Conservation (phyloP, 345 rosid genomes). For the Arabis hirsuta region DNA sequence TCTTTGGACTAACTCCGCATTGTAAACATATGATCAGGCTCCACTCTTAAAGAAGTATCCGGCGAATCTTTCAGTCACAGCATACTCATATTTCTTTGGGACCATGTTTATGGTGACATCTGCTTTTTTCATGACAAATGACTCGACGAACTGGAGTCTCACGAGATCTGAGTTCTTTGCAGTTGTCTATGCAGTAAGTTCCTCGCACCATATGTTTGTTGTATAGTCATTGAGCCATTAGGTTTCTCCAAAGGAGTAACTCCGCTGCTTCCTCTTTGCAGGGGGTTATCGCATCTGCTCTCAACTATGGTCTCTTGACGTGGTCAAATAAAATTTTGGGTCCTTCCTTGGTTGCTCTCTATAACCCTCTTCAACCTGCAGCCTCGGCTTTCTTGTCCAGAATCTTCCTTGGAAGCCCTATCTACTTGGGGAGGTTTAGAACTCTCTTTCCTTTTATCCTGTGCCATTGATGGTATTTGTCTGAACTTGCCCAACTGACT, state of each 20-base stretch:
- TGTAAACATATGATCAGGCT: constrained; percentile 59
- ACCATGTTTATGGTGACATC: constrained; percentile 69
- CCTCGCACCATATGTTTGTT: constrained; percentile 21
- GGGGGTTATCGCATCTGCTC: constrained; percentile 91
- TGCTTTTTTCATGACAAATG: constrained; percentile 64
- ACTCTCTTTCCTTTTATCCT: constrained; percentile 16
- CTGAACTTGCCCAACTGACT: constrained; percentile 21
- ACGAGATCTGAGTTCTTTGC: constrained; percentile 80
- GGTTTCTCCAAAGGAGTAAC: constrained; percentile 9
- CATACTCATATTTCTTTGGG: constrained; percentile 87
- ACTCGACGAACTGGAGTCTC: constrained; percentile 81
- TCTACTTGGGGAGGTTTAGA: constrained; percentile 91
- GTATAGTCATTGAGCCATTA: background rate
- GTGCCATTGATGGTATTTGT: background rate
- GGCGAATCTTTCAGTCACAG: constrained; percentile 82
- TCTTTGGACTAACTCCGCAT: constrained; percentile 6
- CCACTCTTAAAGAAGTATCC: constrained; percentile 78
- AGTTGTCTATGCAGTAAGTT: constrained; percentile 84
- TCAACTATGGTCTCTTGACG: constrained; percentile 90
- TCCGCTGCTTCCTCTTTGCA: constrained; percentile 29
- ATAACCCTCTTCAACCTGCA: constrained; percentile 97
- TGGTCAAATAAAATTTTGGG: constrained; percentile 99
- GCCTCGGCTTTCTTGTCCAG: constrained; percentile 84
- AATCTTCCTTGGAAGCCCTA: constrained; percentile 92
- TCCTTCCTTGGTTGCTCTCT: constrained; percentile 93